Evolutionary conservation across 2,329 filamentous ascomycete species (phyloP).

Genomic region (Escovopsis weberi): DNA sequence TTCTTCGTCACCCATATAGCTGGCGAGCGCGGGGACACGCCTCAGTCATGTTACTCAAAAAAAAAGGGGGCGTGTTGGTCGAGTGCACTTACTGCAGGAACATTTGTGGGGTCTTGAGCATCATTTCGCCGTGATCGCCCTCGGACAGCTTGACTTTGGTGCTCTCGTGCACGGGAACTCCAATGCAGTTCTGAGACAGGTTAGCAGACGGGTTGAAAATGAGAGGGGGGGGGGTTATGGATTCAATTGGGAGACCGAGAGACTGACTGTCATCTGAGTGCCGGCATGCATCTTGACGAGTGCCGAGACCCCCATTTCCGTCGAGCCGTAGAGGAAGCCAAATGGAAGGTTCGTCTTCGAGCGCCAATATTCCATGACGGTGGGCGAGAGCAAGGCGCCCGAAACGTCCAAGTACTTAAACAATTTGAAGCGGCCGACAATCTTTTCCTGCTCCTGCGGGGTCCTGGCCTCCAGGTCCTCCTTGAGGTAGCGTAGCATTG

Average conservation of each 20-base stretch:
- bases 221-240: no score
- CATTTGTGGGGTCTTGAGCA: conserved; percentile 8
- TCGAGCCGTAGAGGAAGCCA: conserved; percentile 7
- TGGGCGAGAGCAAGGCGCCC: conserved; percentile 2
- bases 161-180: not conserved
- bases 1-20: conserved; percentile 36
- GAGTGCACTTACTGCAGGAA: conserved; percentile 7
- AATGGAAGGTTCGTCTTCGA: conserved; percentile 4
- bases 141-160: conserved; percentile 6
- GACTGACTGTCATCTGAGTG: conserved; percentile 3
- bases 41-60: not conserved
- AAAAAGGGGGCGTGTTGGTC: not conserved
- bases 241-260: no score
- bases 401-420: conserved; percentile 1
- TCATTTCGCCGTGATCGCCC: conserved; percentile 9
- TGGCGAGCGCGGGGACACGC: not conserved
- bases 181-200: conserved; percentile 4
- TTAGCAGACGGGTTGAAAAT: no score
- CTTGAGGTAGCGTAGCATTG: conserved; percentile 7
- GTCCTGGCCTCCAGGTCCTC: conserved; percentile 3
- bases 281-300: not conserved
- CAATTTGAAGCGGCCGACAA: conserved; percentile 3
- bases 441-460: conserved; percentile 3
- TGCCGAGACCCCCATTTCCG: conserved; percentile 4
- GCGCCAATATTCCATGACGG: conserved; percentile 7